Base-by-base conservation (phyloP, 2,329 filamentous ascomycete species). In the Metarhizium brunneum region DNA sequence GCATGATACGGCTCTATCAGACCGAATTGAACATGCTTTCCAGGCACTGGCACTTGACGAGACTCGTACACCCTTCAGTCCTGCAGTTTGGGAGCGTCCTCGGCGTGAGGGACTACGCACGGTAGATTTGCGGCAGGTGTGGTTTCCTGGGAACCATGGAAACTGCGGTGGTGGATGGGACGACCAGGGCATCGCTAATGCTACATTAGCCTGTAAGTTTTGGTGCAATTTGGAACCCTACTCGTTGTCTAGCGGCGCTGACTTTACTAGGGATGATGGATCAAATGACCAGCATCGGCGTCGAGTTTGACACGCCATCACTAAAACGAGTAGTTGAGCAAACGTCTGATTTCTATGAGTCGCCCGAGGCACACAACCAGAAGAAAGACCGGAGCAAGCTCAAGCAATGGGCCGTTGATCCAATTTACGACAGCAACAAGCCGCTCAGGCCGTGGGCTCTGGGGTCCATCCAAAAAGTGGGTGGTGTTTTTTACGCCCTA, bases 81-180 rank as follows among this genome's bases (percentile, higher is more conserved):
- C 80, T 13, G 77, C 80, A 2, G 66, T 83, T 1, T 83, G 78
- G 80, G 76, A 81, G 60, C 69, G 74, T 20, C 66, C 68, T 8
- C 66, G 67, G 0, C 64, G 68, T 30, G 70, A 73, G 35, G 67
- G 65, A 40, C 62, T 68, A 14, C 69, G 65, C 25, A 76, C 75
- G 11, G 18, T 20, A 2, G 71, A 79, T 57, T 67, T 79, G 48
- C 70, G 75, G 32, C 77, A 79, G 58, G 75, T 78, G 13, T 86
- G 83, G 83, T 90, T 91, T 63, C 83, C 87, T 0, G 87, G 87
- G 6, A 82, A 80, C 52, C 87, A 91, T 64, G 82, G 77, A 11
- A 87, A 89, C 62, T 82, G 87, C 50, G 86, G 86, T 4, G 86
- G 86, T 36, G 86, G 86, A 2, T 87, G 81, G 81, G 65, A 69